A percentile compares a stretch with the other conserved stretches of the same genome.
phyloP scores from a whole-genome alignment of 805 yeast genomes.

The Starmerella bombicola region DNA sequence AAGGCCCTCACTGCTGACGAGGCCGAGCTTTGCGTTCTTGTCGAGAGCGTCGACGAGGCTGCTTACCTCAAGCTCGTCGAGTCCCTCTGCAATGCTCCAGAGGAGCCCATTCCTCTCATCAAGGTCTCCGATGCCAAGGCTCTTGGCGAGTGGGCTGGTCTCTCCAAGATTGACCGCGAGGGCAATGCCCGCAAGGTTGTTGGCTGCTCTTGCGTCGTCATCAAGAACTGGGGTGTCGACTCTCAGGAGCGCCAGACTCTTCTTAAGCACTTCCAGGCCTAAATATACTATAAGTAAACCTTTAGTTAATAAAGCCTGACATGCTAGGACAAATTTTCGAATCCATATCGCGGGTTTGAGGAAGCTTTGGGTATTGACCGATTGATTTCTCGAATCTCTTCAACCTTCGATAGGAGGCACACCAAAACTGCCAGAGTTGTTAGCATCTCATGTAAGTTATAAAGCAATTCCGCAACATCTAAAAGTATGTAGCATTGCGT shows the following conservation, averaged over 20 bases:
- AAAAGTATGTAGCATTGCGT: no score
- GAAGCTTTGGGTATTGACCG: no score
- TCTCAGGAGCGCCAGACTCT: constrained; percentile 93
- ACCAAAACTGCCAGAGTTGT: no score
- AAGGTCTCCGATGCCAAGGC: constrained; percentile 99
- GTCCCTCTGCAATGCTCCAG: constrained; percentile 98
- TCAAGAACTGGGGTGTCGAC: constrained; percentile 99
- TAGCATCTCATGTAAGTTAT: no score
- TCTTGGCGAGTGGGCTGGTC: constrained; percentile 99
- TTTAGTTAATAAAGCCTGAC: neutral
- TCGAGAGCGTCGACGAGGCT: constrained; percentile 97
- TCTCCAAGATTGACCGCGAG: constrained; percentile 98
- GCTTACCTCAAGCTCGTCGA: constrained; percentile 93
- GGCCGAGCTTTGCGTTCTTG: constrained; percentile 94
- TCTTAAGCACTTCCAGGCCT: constrained; percentile 88
- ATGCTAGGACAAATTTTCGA: neutral
- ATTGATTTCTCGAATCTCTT: no score
- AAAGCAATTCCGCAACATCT: no score
- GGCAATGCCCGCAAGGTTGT: constrained; percentile 99
- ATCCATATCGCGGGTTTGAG: no score
- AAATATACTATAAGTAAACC: constrained; percentile 31
- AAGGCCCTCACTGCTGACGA: constrained; percentile 96
- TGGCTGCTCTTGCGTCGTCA: constrained; percentile 99
- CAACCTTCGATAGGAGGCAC: no score
- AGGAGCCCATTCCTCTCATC: constrained; percentile 91